Conservation (phyloP, 2,329 filamentous ascomycete species). For the Colletotrichum sp. region DNA sequence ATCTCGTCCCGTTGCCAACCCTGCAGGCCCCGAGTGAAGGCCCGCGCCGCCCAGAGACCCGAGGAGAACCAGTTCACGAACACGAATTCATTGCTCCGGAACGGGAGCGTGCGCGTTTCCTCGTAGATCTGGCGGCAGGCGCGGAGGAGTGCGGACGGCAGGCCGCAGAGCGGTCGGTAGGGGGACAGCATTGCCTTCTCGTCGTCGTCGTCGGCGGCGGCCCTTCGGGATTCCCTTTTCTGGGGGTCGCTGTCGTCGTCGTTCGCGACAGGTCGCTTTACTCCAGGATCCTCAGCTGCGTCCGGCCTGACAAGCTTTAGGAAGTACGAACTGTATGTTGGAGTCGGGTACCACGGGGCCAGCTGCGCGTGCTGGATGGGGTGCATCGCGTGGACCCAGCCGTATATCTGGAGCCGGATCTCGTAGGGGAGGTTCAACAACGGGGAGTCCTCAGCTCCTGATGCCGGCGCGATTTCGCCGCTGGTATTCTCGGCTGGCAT, state of each 20-base stretch:
- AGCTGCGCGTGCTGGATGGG: slow-evolving; percentile 42
- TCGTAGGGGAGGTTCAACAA: slow-evolving; percentile 46
- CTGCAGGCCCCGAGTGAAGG: slow-evolving; percentile 35
- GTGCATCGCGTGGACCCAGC: slow-evolving; percentile 41
- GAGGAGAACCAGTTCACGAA: slow-evolving; percentile 52
- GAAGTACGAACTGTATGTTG: slow-evolving; percentile 34
- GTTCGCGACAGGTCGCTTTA: neutral
- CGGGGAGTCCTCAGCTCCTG: neutral
- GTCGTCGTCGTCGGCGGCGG: neutral
- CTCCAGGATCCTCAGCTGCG: neutral
- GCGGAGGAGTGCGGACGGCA: slow-evolving; percentile 44
- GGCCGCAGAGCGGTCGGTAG: slow-evolving; percentile 37
- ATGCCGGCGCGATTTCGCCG: neutral
- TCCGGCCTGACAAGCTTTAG: slow-evolving; percentile 23
- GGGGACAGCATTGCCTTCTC: slow-evolving; percentile 31
- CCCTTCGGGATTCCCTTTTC: neutral
- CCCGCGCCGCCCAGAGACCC: slow-evolving; percentile 44
- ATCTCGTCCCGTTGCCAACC: slow-evolving; percentile 47
- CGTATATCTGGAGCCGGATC: slow-evolving; percentile 51
- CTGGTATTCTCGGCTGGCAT: neutral
- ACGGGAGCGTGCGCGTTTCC: slow-evolving; percentile 45
- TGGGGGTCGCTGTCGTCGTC: neutral
- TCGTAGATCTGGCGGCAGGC: slow-evolving; percentile 44
- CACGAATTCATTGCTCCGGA: slow-evolving; percentile 47
- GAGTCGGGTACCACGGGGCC: slow-evolving; percentile 43